Conservation (phyloP, 176 grass and related monocot species). For the Alloteropsis semialata region DNA sequence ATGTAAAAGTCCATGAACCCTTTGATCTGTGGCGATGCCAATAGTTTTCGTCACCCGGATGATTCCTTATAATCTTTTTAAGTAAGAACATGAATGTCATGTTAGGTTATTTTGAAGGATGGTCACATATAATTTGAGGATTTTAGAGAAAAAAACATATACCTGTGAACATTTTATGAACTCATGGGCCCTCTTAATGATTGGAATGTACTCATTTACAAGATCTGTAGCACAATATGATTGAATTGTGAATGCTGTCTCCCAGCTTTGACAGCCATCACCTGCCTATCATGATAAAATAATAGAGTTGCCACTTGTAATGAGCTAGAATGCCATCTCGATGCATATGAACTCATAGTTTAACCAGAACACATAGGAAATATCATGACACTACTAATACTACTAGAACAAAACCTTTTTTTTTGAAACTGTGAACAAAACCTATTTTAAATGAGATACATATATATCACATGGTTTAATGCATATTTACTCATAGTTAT, state of each 20-base stretch:
- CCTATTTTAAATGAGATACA: not conserved
- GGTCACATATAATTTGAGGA: not conserved
- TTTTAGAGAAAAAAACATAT: not conserved
- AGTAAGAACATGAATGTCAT: not conserved
- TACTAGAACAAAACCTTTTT: too few species aligned
- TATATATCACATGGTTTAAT: not conserved
- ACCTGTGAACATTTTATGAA: conserved; percentile 63
- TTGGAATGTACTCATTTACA: conserved; percentile 45
- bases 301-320: too few species aligned
- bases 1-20: conserved; percentile 53
- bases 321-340: too few species aligned
- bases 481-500: not conserved
- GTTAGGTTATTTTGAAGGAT: not conserved
- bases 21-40: conserved; percentile 58
- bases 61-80: conserved; percentile 48
- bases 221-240: conserved; percentile 60
- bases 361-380: too few species aligned
- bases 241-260: conserved; percentile 81
- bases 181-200: conserved; percentile 49
- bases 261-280: conserved; percentile 79
- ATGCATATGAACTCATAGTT: too few species aligned
- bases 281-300: conserved; percentile 39
- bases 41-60: conserved; percentile 47
- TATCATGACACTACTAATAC: too few species aligned
- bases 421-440: too few species aligned